phyloP scores from a whole-genome alignment of 306 rosid genomes.

The Coriaria nepalensis region DNA sequence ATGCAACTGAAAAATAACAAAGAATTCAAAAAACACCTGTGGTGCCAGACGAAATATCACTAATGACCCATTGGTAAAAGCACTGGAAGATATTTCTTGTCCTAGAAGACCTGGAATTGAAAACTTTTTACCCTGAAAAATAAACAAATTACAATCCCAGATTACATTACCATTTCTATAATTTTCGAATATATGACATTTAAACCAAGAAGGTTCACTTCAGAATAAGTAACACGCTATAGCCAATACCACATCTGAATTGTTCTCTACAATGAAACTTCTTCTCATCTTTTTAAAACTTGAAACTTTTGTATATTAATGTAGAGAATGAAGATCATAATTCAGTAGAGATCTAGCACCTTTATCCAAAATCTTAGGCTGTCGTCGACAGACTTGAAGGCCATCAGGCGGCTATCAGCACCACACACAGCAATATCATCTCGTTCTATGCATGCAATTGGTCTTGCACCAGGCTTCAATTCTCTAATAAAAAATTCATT shows the following conservation, averaged over 20 bases:
- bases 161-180: neutral
- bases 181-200: constrained; percentile 2
- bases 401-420: constrained; percentile 86
- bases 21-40: constrained; percentile 61
- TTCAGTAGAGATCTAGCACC: constrained; percentile 42
- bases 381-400: constrained; percentile 65
- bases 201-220: too few species aligned
- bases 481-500: constrained; percentile 87
- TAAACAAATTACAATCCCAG: constrained; percentile 10
- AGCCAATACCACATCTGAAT: too few species aligned
- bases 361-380: constrained; percentile 88
- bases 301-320: too few species aligned
- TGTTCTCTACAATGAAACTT: too few species aligned
- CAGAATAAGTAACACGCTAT: too few species aligned
- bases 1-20: constrained; percentile 2
- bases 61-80: constrained; percentile 69
- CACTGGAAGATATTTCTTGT: constrained; percentile 40
- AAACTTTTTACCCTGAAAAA: constrained; percentile 76
- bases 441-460: constrained; percentile 43
- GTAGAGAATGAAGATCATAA: too few species aligned
- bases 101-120: constrained; percentile 86
- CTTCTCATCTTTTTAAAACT: too few species aligned
- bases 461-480: constrained; percentile 74
- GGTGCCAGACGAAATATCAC: constrained; percentile 98
- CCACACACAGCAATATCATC: constrained; percentile 77